A percentile compares a stretch with the other conserved stretches of the same genome.
Conservation (phyloP, 352 stramenopile species). For the Globisporangium splendens region DNA sequence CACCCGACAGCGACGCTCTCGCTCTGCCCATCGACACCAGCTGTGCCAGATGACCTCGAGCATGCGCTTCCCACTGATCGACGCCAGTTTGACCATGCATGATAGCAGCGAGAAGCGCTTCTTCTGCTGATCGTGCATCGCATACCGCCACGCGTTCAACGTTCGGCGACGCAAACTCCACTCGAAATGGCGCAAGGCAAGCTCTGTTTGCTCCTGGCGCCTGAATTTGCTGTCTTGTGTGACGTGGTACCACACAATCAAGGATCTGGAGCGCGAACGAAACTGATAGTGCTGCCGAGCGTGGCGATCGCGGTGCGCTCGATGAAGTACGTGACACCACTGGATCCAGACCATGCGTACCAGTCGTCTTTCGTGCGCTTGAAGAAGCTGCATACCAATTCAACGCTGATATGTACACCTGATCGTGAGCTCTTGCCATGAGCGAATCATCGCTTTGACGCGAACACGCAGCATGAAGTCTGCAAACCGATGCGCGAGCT, state of each 20-base stretch:
- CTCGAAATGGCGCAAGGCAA: constrained; percentile 9
- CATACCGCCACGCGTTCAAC: constrained; percentile 17
- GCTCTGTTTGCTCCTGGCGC: constrained; percentile 10
- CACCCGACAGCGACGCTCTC: constrained; percentile 8
- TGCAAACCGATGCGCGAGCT: constrained; percentile 34
- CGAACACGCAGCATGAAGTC: constrained; percentile 16
- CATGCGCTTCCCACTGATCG: constrained; percentile 12
- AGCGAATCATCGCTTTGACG: constrained; percentile 22
- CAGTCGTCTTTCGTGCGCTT: constrained; percentile 4
- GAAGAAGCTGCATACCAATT: constrained; percentile 14
- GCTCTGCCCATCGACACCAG: constrained; percentile 17
- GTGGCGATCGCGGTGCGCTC: constrained; percentile 1
- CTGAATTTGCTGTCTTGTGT: neutral
- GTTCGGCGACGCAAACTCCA: constrained; percentile 4
- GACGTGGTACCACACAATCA: constrained; percentile 1
- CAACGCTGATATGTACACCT: constrained; percentile 23
- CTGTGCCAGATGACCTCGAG: constrained; percentile 18
- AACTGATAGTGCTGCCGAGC: constrained; percentile 5
- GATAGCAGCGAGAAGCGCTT: constrained; percentile 42
- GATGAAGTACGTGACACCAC: constrained; percentile 21
- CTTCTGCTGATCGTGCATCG: constrained; percentile 25
- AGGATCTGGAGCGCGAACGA: neutral
- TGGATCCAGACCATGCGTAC: constrained; percentile 12
- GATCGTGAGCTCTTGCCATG: constrained; percentile 22
- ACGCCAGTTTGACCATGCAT: constrained; percentile 48